Percentiles rank a stretch among this genome's conserved stretches.
phyloP scores from a whole-genome alignment of 495 filamentous ascomycete species.

The Talaromyces wortmannii region DNA sequence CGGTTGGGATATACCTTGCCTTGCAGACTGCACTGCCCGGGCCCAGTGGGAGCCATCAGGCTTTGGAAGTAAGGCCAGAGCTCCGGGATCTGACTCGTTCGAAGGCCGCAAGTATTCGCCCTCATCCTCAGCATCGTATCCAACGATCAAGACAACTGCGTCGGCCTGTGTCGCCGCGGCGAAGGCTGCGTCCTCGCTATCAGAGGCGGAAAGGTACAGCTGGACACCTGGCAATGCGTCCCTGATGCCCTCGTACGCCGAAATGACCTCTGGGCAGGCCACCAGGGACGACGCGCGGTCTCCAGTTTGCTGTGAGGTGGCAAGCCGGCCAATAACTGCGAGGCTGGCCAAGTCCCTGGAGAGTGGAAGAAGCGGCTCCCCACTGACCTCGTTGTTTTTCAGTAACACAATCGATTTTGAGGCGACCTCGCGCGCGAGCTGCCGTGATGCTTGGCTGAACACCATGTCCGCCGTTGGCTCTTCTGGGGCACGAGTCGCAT shows the following conservation, averaged over 20 bases:
- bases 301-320: slow-evolving; percentile 9
- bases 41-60: not conserved
- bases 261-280: slow-evolving; percentile 6
- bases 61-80: not conserved
- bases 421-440: not conserved
- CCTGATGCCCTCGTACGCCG: slow-evolving; percentile 8
- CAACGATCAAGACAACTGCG: slow-evolving; percentile 10
- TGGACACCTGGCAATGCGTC: slow-evolving; percentile 2
- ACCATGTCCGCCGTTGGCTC: not conserved
- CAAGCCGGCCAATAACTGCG: slow-evolving; percentile 12
- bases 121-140: slow-evolving; percentile 12
- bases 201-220: slow-evolving; percentile 1
- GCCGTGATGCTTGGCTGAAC: slow-evolving; percentile 1
- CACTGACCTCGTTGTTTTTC: slow-evolving; percentile 5
- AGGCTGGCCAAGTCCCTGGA: not conserved
- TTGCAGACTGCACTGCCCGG: not conserved
- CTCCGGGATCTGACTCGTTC: not conserved
- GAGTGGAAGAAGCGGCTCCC: slow-evolving; percentile 5
- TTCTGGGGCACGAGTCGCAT: not conserved
- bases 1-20: not conserved
- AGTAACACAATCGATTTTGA: not conserved
- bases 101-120: slow-evolving; percentile 13
- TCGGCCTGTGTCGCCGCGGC: slow-evolving; percentile 6
- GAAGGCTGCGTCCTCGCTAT: not conserved
- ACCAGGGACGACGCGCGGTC: slow-evolving; percentile 15